Conservation (phyloP, 139 green algal species). For the Chlorella sp. region DNA sequence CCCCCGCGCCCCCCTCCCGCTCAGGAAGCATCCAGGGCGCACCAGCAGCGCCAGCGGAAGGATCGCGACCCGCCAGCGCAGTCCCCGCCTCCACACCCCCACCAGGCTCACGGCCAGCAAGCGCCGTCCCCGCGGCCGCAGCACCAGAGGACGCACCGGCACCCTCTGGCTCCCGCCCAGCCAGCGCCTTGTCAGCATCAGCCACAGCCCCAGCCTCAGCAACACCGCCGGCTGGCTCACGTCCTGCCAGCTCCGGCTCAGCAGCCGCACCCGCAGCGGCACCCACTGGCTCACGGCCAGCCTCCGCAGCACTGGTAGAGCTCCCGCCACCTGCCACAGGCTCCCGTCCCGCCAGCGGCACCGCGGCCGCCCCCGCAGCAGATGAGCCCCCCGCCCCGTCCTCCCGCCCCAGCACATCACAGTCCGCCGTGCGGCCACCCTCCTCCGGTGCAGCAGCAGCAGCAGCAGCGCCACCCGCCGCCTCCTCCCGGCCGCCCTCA, state of each 20-base stretch:
- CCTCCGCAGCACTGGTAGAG: too few species aligned
- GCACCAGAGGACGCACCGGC: neutral
- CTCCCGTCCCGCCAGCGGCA: neutral
- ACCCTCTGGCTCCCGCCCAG: neutral
- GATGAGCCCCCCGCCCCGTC: neutral
- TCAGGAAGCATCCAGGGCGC: neutral
- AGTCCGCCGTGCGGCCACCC: too few species aligned
- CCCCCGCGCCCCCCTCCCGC: neutral
- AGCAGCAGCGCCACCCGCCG: neutral
- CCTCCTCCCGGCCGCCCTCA: neutral
- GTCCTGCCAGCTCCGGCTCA: neutral
- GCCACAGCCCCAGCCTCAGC: neutral
- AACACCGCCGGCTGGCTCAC: neutral
- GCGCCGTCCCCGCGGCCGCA: neutral
- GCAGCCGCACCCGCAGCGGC: too few species aligned
- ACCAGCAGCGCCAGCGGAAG: neutral
- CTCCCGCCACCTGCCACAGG: too few species aligned
- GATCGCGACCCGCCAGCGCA: neutral
- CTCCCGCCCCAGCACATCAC: neutral
- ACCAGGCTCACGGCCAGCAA: neutral
- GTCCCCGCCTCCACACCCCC: neutral
- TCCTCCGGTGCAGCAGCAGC: neutral
- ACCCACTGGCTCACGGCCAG: neutral
- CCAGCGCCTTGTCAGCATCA: neutral
- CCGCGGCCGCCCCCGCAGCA: too few species aligned